phyloP scores from a whole-genome alignment of 2,329 filamentous ascomycete genomes.

The Alternaria triticimaculans region DNA sequence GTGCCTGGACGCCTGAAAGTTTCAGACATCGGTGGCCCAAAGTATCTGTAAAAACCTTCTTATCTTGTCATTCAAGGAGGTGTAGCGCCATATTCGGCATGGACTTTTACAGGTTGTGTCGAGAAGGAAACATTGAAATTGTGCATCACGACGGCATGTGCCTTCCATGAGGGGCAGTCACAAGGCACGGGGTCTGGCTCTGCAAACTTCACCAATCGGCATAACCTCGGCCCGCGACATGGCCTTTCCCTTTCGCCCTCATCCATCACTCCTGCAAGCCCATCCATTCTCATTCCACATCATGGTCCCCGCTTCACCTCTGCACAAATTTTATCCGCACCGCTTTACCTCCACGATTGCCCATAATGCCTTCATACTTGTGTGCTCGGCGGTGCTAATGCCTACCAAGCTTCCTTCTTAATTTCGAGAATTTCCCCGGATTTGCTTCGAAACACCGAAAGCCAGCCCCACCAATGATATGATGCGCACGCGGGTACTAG shows the following conservation, averaged over 20 bases:
- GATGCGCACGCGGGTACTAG: neutral
- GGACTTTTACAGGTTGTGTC: neutral
- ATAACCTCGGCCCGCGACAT: neutral
- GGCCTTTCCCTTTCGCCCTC: neutral
- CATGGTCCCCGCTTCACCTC: neutral
- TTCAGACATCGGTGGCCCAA: neutral
- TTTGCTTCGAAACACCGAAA: neutral
- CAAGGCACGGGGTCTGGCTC: neutral
- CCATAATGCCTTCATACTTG: neutral
- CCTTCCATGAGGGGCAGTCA: neutral
- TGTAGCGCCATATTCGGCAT: neutral
- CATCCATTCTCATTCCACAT: neutral
- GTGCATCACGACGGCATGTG: neutral
- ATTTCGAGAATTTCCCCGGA: neutral
- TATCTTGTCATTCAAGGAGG: neutral
- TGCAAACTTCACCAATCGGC: neutral
- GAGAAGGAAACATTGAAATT: neutral
- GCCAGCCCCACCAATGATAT: neutral
- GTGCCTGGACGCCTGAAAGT: neutral
- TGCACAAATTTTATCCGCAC: neutral
- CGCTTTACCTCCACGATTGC: neutral
- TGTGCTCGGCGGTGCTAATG: neutral
- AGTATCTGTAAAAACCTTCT: neutral
- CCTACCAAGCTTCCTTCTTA: neutral
- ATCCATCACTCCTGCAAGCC: neutral